phyloP scores from a whole-genome alignment of 345 rosid genomes.

The Citrus unshiu region DNA sequence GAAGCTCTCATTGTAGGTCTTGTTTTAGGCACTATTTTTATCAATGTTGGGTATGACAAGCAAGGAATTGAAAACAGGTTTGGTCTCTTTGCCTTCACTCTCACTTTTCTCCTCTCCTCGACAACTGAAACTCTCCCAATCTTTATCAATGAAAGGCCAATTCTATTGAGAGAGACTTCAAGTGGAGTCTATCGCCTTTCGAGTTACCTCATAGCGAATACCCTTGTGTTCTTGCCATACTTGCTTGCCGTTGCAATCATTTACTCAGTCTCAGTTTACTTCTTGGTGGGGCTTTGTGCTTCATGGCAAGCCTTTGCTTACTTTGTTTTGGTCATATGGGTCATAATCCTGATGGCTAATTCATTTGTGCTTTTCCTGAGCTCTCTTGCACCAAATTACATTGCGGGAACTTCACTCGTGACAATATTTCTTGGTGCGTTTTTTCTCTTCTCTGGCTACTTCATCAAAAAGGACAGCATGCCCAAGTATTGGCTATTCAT shows the following conservation, averaged over 20 bases:
- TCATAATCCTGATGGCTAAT: conserved; percentile 76
- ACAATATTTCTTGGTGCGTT: conserved; percentile 69
- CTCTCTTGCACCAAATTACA: conserved; percentile 89
- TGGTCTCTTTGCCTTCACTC: conserved; percentile 90
- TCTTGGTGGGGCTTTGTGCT: conserved; percentile 78
- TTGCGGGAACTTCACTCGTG: conserved; percentile 77
- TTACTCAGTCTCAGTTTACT: conserved; percentile 71
- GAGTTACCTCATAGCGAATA: conserved; percentile 75
- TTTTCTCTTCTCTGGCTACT: conserved; percentile 93
- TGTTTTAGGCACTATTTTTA: conserved; percentile 83
- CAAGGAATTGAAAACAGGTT: conserved; percentile 77
- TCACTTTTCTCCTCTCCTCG: conserved; percentile 89
- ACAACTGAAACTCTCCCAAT: conserved; percentile 93
- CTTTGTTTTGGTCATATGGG: conserved; percentile 78
- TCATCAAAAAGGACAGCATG: conserved; percentile 67
- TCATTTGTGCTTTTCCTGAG: conserved; percentile 86
- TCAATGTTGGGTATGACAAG: conserved; percentile 64
- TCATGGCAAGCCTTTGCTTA: conserved; percentile 76
- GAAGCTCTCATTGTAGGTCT: conserved; percentile 92
- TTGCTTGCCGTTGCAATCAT: conserved; percentile 56
- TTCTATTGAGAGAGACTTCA: conserved; percentile 72
- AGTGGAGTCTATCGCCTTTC: conserved; percentile 84
- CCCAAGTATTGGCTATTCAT: conserved; percentile 94
- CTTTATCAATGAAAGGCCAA: conserved; percentile 87
- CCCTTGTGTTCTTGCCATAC: conserved; percentile 85